These are phyloP conservation scores for Corinectria fuckeliana DNA, from an alignment of 2,329 filamentous ascomycete genomes.

Conservation along the genomic window DNA sequence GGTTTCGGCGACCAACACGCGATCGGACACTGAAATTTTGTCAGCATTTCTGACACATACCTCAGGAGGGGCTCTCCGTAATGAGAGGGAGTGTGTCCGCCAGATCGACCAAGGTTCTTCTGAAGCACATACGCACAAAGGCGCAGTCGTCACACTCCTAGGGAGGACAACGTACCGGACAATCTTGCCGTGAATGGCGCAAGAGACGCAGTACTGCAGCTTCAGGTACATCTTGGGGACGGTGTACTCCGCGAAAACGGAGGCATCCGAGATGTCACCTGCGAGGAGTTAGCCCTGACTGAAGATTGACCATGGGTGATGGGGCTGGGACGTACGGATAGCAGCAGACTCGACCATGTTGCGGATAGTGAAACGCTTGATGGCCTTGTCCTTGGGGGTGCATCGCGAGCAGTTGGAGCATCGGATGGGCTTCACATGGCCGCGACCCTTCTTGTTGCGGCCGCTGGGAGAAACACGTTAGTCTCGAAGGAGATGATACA, in stretches of 20 bases:
- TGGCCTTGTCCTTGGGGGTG: conserved; percentile 99
- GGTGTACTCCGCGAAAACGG: conserved; percentile 98
- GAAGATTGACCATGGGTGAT: background rate
- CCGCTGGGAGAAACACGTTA: conserved; percentile 64
- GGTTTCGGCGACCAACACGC: conserved; percentile 95
- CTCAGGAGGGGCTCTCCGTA: conserved; percentile 10
- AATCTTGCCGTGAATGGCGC: conserved; percentile 99
- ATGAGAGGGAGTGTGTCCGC: conserved; percentile 42
- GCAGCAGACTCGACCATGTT: conserved; percentile 99
- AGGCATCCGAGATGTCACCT: conserved; percentile 99
- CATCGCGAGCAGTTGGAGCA: conserved; percentile 78
- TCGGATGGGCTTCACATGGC: conserved; percentile 99
- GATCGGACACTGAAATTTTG: conserved; percentile 83
- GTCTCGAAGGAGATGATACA: conserved; percentile 1
- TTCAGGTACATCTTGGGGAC: conserved; percentile 99
- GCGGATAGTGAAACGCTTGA: conserved; percentile 99
- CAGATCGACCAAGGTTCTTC: conserved; percentile 67
- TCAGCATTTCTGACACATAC: conserved; percentile 50
- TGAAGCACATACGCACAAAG: conserved; percentile 56
- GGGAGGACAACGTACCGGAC: conserved; percentile 86
- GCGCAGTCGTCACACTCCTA: conserved; percentile 65
- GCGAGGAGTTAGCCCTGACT: conserved; percentile 29
- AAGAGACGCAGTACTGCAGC: conserved; percentile 99
- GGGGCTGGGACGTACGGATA: conserved; percentile 80
- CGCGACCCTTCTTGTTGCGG: conserved; percentile 99